A percentile compares a stretch with the other conserved stretches of the same genome.
Conservation (phyloP, 257 asterid genomes). For the Euphrasia confusa region DNA sequence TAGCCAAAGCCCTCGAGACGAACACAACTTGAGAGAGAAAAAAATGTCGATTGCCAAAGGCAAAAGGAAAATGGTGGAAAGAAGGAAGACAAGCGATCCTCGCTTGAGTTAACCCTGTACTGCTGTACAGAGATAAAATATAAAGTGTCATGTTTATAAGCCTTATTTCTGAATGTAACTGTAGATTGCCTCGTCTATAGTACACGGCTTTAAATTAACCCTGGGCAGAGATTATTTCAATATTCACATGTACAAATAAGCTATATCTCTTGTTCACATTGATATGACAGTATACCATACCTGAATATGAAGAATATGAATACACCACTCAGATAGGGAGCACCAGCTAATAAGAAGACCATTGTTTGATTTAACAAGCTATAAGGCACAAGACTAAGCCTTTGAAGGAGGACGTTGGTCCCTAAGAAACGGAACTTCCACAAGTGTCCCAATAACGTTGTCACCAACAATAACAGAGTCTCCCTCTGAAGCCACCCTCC, state of each 20-base stretch:
- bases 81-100: too few relatives aligned
- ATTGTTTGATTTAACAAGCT: constrained; percentile 8
- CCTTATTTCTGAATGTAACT: too few relatives aligned
- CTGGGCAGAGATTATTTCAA: neutral
- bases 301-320: constrained; percentile 18
- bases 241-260: constrained; percentile 5
- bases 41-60: too few relatives aligned
- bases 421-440: constrained; percentile 76
- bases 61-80: too few relatives aligned
- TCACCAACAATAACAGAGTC: constrained; percentile 64
- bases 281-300: constrained; percentile 17
- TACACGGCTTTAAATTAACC: constrained; percentile 1
- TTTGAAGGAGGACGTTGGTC: constrained; percentile 49
- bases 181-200: neutral
- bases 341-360: constrained; percentile 11
- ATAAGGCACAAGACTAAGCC: constrained; percentile 17
- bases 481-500: constrained; percentile 66
- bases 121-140: too few relatives aligned
- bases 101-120: too few relatives aligned
- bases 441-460: constrained; percentile 58
- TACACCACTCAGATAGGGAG: constrained; percentile 12
- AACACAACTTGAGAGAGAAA: too few relatives aligned
- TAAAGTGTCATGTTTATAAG: too few relatives aligned
- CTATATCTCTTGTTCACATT: constrained; percentile 5
- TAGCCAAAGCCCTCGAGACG: too few relatives aligned